Evolutionary conservation across 495 filamentous ascomycete species (phyloP).

Genomic region (Neurospora intermedia): DNA sequence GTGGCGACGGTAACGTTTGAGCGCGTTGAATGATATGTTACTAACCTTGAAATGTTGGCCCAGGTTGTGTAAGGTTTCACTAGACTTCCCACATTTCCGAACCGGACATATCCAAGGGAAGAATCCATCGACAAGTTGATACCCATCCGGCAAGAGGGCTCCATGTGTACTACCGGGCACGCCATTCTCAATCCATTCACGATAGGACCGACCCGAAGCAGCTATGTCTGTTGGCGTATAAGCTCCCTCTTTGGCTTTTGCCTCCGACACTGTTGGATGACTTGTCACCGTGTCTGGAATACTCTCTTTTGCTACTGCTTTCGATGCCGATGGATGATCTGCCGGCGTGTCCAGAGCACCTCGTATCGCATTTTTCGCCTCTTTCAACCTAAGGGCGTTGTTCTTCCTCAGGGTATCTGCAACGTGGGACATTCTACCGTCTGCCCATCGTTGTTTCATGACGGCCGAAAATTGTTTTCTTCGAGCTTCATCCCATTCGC

Average conservation of each 20-base stretch:
- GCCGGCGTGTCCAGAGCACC: neutral
- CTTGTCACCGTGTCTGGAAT: neutral
- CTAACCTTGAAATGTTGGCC: conserved; percentile 17
- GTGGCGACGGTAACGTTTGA: neutral
- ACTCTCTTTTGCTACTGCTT: neutral
- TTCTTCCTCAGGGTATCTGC: neutral
- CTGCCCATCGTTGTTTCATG: conserved; percentile 14
- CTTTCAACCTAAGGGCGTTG: conserved; percentile 4
- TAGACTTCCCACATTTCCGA: conserved; percentile 8
- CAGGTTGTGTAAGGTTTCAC: neutral
- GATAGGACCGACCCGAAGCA: conserved; percentile 15
- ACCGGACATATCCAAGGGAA: conserved; percentile 16
- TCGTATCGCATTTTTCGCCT: neutral
- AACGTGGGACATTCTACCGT: conserved; percentile 14
- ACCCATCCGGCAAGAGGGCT: conserved; percentile 15
- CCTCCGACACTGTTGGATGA: neutral
- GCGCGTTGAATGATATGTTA: neutral
- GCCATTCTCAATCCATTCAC: conserved; percentile 6
- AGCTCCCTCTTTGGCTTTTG: neutral
- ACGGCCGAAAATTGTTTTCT: neutral
- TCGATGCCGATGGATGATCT: neutral
- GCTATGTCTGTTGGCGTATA: conserved; percentile 12
- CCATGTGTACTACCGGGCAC: neutral
- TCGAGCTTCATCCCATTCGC: neutral
- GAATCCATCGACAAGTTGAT: conserved; percentile 1